Evolutionary conservation across 2,329 filamentous ascomycete genomes (phyloP).

Genomic region (Mycogone perniciosa): DNA sequence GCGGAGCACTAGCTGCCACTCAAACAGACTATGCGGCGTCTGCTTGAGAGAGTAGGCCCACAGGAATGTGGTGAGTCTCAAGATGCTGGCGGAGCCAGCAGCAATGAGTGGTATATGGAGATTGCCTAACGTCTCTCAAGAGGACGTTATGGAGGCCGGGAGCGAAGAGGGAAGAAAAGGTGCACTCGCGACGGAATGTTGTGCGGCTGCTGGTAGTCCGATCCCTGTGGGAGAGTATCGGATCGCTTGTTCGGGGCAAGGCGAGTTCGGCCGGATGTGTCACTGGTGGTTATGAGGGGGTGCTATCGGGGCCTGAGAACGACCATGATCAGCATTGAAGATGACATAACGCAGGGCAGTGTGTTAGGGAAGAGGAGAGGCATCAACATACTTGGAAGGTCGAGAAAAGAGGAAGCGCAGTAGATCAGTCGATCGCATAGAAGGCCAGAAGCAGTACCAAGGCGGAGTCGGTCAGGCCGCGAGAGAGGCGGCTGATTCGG

Average conservation of each 20-base stretch:
- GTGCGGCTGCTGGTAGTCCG: constrained; percentile 66
- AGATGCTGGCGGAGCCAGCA: constrained; percentile 86
- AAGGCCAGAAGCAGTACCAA: constrained; percentile 38
- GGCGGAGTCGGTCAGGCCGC: constrained; percentile 8
- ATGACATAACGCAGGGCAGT: neutral
- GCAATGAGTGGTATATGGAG: constrained; percentile 44
- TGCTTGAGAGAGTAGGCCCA: constrained; percentile 98
- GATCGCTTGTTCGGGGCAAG: constrained; percentile 48
- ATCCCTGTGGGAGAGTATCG: constrained; percentile 79
- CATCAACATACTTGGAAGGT: constrained; percentile 74
- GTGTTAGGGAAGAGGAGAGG: neutral
- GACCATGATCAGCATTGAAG: neutral
- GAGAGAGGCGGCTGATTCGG: constrained; percentile 11
- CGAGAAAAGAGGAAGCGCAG: constrained; percentile 83
- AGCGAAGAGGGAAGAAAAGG: constrained; percentile 75
- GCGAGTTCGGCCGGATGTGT: constrained; percentile 17
- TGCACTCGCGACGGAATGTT: constrained; percentile 83
- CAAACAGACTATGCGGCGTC: constrained; percentile 93
- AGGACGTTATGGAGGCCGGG: constrained; percentile 88
- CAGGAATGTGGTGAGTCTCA: constrained; percentile 55
- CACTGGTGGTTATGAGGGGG: constrained; percentile 25
- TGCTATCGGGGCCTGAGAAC: constrained; percentile 55
- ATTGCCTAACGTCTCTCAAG: constrained; percentile 54
- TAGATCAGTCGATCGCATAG: constrained; percentile 88
- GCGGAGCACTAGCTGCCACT: constrained; percentile 96